Evolutionary conservation across 768 basidiomycete genomes (phyloP).

Genomic region (Rhizopogon salebrosus): DNA sequence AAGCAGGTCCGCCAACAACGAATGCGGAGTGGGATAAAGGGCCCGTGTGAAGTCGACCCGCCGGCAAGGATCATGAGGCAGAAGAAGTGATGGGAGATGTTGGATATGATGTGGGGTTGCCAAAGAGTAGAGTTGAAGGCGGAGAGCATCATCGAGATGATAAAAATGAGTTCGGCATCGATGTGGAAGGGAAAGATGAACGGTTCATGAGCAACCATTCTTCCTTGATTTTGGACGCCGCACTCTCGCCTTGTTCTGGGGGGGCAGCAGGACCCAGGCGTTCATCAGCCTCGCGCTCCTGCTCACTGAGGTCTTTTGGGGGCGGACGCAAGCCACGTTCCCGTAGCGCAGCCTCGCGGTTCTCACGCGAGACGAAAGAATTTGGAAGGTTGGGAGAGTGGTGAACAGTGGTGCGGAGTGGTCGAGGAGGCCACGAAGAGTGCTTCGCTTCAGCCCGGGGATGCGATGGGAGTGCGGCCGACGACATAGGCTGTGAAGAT

Average conservation of each 20-base stretch:
- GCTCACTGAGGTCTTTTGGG: constrained; percentile 27
- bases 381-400: constrained; percentile 17
- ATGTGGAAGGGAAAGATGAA: background rate
- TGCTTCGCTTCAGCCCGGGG: constrained; percentile 5
- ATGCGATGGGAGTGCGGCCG: constrained; percentile 12
- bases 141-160: no score
- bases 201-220: constrained; percentile 46
- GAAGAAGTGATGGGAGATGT: no score
- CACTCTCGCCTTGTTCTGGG: constrained; percentile 24
- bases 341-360: constrained; percentile 49
- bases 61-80: no score
- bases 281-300: constrained; percentile 38
- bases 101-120: no score
- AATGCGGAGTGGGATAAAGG: no score
- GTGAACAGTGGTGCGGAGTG: background rate
- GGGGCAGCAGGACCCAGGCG: constrained; percentile 33
- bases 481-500: constrained; percentile 3
- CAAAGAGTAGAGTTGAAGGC: no score
- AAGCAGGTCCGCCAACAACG: no score
- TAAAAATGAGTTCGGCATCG: no score
- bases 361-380: constrained; percentile 15
- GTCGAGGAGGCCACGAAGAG: background rate
- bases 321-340: constrained; percentile 56
- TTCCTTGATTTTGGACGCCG: constrained; percentile 49
- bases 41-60: no score